phyloP scores from a whole-genome alignment of 805 yeast genomes.

The Sugiyamaella floridensis region DNA sequence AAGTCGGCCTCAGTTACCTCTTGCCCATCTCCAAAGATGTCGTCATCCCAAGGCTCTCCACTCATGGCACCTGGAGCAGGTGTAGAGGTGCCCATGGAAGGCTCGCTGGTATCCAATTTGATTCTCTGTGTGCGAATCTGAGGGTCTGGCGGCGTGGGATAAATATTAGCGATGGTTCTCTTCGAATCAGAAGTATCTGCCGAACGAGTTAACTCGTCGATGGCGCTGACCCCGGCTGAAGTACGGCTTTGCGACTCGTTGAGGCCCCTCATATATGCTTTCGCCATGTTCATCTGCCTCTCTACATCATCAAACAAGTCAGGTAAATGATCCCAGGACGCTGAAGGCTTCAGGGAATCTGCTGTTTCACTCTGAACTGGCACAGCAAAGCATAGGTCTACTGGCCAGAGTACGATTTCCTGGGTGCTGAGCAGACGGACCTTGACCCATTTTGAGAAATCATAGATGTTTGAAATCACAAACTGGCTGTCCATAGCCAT shows the following conservation, averaged over 20 bases:
- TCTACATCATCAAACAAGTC: conserved; percentile 1
- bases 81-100: not conserved
- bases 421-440: conserved; percentile 9
- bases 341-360: not conserved
- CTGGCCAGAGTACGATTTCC: conserved; percentile 22
- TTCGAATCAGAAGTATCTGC: not conserved
- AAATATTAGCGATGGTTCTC: conserved; percentile 17
- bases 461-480: not conserved
- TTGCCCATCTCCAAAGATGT: conserved; percentile 29
- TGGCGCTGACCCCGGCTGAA: not conserved
- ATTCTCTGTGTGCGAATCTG: conserved; percentile 11
- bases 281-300: conserved; percentile 1
- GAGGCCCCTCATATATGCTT: not conserved
- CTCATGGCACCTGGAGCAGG: conserved; percentile 16
- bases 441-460: conserved; percentile 10
- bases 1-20: conserved; percentile 39
- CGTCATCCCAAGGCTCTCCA: conserved; percentile 24
- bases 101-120: not conserved
- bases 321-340: not conserved
- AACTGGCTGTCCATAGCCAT: conserved; percentile 4
- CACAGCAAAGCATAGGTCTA: conserved; percentile 2
- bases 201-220: not conserved
- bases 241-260: not conserved
- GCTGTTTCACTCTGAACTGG: not conserved
- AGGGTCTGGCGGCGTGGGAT: conserved; percentile 34